Percentiles rank a stretch among this genome's conserved stretches.
These are phyloP conservation scores for Patellaria atrata DNA, from an alignment of 495 filamentous ascomycete genomes.

Conservation along the genomic window DNA sequence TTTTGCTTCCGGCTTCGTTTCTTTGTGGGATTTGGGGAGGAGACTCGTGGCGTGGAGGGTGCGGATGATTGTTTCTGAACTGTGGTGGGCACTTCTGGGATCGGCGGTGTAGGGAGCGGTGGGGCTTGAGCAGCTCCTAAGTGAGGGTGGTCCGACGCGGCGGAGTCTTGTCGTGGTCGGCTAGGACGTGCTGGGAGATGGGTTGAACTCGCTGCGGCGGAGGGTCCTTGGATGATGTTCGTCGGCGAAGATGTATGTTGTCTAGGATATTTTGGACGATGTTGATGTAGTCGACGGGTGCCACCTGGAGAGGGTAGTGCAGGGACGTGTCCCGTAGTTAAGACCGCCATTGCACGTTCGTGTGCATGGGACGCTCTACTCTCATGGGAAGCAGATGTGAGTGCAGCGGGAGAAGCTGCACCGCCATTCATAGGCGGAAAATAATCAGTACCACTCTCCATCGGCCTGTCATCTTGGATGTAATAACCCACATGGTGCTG, in stretches of 20 bases:
- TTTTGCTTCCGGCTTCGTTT: conserved; percentile 32
- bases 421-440: conserved; percentile 74
- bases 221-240: conserved; percentile 26
- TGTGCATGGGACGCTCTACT: conserved; percentile 23
- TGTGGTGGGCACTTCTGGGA: conserved; percentile 28
- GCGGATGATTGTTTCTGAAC: conserved; percentile 31
- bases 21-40: conserved; percentile 39
- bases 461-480: conserved; percentile 42
- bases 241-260: conserved; percentile 78
- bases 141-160: conserved; percentile 22
- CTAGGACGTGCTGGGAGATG: conserved; percentile 14
- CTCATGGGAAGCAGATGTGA: conserved; percentile 20
- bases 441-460: conserved; percentile 68
- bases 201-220: conserved; percentile 20
- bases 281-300: conserved; percentile 29
- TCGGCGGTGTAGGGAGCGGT: conserved; percentile 44
- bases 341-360: conserved; percentile 56
- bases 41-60: conserved; percentile 43
- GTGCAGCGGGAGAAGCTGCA: conserved; percentile 27
- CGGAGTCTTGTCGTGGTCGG: conserved; percentile 24
- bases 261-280: conserved; percentile 47
- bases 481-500: conserved; percentile 43
- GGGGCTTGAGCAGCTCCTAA: conserved; percentile 28
- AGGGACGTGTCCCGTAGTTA: conserved; percentile 67
- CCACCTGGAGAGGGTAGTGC: conserved; percentile 72